phyloP scores from a whole-genome alignment of 2,329 filamentous ascomycete genomes.

The Chlorencoelia australis region DNA sequence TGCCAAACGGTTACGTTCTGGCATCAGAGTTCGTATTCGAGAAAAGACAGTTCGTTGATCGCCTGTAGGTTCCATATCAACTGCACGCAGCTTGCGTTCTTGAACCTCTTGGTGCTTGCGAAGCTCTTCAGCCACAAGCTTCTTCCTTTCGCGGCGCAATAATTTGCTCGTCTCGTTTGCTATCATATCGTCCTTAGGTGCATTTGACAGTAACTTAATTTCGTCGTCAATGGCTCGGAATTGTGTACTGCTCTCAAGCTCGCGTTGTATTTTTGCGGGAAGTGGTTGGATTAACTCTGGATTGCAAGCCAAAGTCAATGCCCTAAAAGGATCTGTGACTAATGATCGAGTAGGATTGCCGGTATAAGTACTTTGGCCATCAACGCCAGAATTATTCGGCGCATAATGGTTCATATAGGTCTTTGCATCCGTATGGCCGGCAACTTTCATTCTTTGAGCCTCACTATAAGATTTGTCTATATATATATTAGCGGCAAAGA shows the following conservation, averaged over 20 bases:
- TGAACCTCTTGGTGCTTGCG: conserved; percentile 2
- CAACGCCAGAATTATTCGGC: conserved; percentile 5
- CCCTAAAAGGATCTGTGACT: conserved; percentile 6
- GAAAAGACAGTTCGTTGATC: conserved; percentile 9
- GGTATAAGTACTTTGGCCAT: conserved; percentile 6
- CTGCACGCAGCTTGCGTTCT: too few relatives aligned
- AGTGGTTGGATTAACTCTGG: conserved; percentile 6
- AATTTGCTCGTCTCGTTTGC: conserved; percentile 2
- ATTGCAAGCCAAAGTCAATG: conserved; percentile 5
- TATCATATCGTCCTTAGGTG: conserved; percentile 1
- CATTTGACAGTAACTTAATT: conserved; percentile 2
- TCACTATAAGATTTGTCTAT: conserved; percentile 9
- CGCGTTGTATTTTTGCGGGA: conserved; percentile 1
- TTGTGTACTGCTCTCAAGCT: conserved; percentile 5
- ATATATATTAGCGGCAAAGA: too few relatives aligned
- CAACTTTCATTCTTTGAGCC: conserved; percentile 7
- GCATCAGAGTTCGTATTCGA: conserved; percentile 14
- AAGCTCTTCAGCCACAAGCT: conserved; percentile 8
- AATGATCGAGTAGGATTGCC: conserved; percentile 2
- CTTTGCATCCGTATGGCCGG: conserved; percentile 5
- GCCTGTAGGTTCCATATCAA: conserved; percentile 6
- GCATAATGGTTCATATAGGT: conserved; percentile 10
- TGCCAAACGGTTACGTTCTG: conserved; percentile 16
- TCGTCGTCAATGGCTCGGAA: conserved; percentile 6
- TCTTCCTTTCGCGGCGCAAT: conserved; percentile 5